Evolutionary conservation across 1,284 basidiomycete species (phyloP), one percentile per base, ranked within the genome.

Genomic region (Amylostereum areolatum): DNA sequence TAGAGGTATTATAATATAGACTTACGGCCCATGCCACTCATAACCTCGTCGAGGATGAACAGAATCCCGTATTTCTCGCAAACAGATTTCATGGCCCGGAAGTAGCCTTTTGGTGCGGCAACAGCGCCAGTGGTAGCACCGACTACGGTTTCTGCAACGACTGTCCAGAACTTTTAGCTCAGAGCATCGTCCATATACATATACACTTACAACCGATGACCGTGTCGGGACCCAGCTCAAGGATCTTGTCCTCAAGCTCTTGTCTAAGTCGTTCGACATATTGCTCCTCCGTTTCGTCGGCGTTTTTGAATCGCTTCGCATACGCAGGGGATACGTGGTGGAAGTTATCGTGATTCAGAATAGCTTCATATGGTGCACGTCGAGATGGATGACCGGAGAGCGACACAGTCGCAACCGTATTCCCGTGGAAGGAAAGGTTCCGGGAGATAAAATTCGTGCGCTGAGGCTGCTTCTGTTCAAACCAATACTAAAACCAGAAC

Each of bases 261-360:
- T 84, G 72, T 34, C 79, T 74, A 31, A 92, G 72, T 25, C 89
- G 73, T 50, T 82, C 77, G 1, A 90, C 87, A 54, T 93, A 93
- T 55, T 83, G 73, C 49, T 81, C 85, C 59, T 90, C 87, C 2
- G 74, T 80, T 66, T 94, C 91, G 12, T 75, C 78, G 3, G 71
- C 62, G 8, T 64, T 73, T 62, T 86, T 75, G 67, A 90, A 89
- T 10, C 90, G 81, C 58, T 81, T 84, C 1, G 85, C 81, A 62
- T 90, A 92, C n/a, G 89, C 91, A 0, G 91, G 89, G 24, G 86
- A 88, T 50, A 92, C 89, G 55, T 89, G 85, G 62, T 89, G 82
- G 63, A 86, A 91, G 57, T 80, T 75, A 1, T 77, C 64, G 11
- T 71, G 63, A 59, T 88, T 77, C 25, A 92, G 66, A 45, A 89